A percentile compares a stretch with the other conserved stretches of the same genome.
These are phyloP conservation scores for Ehretia macrophylla DNA, from an alignment of 257 asterid species.

Conservation along the genomic window DNA sequence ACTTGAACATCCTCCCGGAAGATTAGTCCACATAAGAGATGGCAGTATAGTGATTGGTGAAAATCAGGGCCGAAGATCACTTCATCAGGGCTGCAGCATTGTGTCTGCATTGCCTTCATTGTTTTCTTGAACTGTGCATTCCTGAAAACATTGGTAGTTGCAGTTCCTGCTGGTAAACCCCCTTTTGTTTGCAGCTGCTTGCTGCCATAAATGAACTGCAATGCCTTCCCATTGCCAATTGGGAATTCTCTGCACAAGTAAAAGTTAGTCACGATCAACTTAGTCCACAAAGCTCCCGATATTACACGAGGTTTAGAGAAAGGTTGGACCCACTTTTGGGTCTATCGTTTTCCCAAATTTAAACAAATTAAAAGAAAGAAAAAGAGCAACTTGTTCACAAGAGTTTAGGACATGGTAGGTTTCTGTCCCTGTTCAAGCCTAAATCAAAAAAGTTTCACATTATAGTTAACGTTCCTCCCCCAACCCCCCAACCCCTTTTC, in stretches of 20 bases:
- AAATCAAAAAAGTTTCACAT: too few species aligned
- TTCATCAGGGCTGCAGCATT: conserved; percentile 92
- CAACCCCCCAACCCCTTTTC: too few species aligned
- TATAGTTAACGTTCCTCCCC: too few species aligned
- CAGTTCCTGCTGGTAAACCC: conserved; percentile 91
- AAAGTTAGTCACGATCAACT: background rate
- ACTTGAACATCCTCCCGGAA: conserved; percentile 66
- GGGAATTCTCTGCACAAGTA: conserved; percentile 60
- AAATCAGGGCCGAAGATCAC: conserved; percentile 90
- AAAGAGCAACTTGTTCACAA: too few species aligned
- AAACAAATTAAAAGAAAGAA: too few species aligned
- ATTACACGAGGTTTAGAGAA: too few species aligned
- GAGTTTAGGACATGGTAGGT: too few species aligned
- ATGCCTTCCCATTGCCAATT: conserved; percentile 64
- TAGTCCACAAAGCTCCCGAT: too few species aligned
- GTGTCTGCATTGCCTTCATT: conserved; percentile 76
- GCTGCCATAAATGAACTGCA: conserved; percentile 89
- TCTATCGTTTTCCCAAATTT: too few species aligned
- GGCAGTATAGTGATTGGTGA: conserved; percentile 84
- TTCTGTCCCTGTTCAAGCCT: too few species aligned
- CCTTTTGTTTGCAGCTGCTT: conserved; percentile 92
- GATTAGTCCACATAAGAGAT: conserved; percentile 78
- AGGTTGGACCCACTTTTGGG: too few species aligned
- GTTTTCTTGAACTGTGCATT: conserved; percentile 64
- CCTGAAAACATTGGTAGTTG: conserved; percentile 85